Evolutionary conservation across 805 yeast species (phyloP).

Genomic region (Nakazawaea molendinolei): DNA sequence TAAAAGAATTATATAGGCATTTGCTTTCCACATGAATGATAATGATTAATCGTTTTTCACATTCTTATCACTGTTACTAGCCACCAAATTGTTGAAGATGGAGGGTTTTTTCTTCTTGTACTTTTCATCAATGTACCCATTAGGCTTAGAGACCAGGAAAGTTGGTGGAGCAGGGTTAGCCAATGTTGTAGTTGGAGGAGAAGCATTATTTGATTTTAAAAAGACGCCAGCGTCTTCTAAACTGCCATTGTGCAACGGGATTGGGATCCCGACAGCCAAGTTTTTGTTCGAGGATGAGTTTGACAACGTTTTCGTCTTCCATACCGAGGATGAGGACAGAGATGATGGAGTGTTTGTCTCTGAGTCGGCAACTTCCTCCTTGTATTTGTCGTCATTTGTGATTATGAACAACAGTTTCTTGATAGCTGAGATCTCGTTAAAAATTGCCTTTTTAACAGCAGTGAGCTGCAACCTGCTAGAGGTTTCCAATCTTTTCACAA

Average conservation of each 20-base stretch:
- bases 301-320: background rate
- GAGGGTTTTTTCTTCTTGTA: background rate
- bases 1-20: too few relatives aligned
- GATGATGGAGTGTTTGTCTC: slow-evolving; percentile 7
- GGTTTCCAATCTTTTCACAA: slow-evolving; percentile 6
- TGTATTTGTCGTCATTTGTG: slow-evolving; percentile 13
- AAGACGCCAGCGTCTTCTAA: background rate
- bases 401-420: slow-evolving; percentile 18
- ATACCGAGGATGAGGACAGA: background rate
- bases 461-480: slow-evolving; percentile 13
- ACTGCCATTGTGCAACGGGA: background rate
- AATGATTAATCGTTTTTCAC: too few relatives aligned
- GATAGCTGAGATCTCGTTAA: slow-evolving; percentile 21
- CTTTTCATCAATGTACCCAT: background rate
- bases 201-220: background rate
- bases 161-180: slow-evolving; percentile 6
- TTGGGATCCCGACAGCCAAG: background rate
- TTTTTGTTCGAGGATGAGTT: background rate
- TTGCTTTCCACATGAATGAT: too few relatives aligned
- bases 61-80: too few relatives aligned
- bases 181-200: slow-evolving; percentile 5
- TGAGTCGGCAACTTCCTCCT: background rate
- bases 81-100: too few relatives aligned
- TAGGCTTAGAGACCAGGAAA: slow-evolving; percentile 1
- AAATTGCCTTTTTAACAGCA: slow-evolving; percentile 15